Conservation (phyloP, 2,329 filamentous ascomycete genomes). For the Colletotrichum sp. region DNA sequence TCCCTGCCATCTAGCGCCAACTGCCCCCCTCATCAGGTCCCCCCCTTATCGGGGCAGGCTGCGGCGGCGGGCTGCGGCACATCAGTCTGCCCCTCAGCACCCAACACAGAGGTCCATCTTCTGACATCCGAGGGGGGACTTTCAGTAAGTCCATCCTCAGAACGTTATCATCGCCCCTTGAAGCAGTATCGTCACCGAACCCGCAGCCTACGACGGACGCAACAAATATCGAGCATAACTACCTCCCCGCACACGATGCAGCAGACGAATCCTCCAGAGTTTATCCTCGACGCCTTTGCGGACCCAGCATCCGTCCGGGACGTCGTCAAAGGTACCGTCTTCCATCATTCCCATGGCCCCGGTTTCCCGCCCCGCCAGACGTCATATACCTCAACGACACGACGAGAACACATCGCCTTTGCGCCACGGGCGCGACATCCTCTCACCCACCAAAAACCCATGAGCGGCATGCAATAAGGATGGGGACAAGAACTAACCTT, state of each 20-base stretch:
- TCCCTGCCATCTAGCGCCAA: not conserved
- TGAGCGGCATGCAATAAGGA: not conserved
- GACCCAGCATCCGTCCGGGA: constrained; percentile 90
- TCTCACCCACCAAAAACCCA: not conserved
- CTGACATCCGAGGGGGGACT: not conserved
- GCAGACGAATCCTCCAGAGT: constrained; percentile 73
- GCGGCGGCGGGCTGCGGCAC: not conserved
- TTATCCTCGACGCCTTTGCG: constrained; percentile 91
- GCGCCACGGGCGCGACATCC: not conserved
- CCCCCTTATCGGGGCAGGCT: constrained; percentile 3
- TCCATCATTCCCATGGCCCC: constrained; percentile 18
- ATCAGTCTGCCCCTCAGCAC: constrained; percentile 4
- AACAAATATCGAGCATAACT: not conserved
- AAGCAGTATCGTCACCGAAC: not conserved
- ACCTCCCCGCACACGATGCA: constrained; percentile 43
- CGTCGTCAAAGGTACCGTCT: constrained; percentile 79
- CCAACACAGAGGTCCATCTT: not conserved
- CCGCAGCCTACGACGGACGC: not conserved
- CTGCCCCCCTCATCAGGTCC: not conserved
- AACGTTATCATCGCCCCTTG: not conserved
- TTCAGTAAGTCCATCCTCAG: not conserved
- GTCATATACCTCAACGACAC: constrained; percentile 10
- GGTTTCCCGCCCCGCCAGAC: constrained; percentile 7
- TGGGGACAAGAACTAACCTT: not conserved
- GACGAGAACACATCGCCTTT: not conserved